phyloP scores from a whole-genome alignment of 352 stramenopile genomes.

The Phytopythium vexans region DNA sequence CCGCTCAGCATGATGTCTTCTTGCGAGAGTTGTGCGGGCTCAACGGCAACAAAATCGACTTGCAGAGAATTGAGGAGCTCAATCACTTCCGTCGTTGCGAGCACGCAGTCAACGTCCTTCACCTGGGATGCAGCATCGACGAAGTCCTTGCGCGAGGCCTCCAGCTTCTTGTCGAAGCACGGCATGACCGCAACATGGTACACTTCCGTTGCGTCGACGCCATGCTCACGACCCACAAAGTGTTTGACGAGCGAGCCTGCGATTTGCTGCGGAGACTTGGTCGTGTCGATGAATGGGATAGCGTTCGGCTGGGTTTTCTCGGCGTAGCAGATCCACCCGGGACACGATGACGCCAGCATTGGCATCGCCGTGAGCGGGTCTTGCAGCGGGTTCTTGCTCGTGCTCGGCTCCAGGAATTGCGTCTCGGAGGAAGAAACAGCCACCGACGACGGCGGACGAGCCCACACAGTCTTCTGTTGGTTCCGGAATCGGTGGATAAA shows the following conservation, averaged over 20 bases:
- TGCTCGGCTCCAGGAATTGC: conserved; percentile 64
- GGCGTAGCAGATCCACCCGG: conserved; percentile 96
- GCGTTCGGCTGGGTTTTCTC: conserved; percentile 96
- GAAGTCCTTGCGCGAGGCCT: conserved; percentile 93
- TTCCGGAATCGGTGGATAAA: conserved; percentile 84
- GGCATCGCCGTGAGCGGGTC: conserved; percentile 76
- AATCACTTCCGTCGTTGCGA: conserved; percentile 84
- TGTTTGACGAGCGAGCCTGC: conserved; percentile 81
- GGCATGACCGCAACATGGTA: conserved; percentile 97
- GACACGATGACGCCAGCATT: conserved; percentile 95
- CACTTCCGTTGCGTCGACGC: conserved; percentile 53
- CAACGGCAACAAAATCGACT: conserved; percentile 64
- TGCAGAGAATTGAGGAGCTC: conserved; percentile 57
- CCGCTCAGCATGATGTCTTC: conserved; percentile 76
- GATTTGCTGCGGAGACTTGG: conserved; percentile 96
- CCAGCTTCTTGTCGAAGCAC: conserved; percentile 99
- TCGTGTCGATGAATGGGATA: conserved; percentile 94
- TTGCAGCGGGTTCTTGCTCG: conserved; percentile 47
- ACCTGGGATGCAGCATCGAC: conserved; percentile 52
- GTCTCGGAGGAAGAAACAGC: conserved; percentile 62
- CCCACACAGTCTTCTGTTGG: conserved; percentile 69
- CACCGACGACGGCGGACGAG: conserved; percentile 63
- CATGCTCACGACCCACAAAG: conserved; percentile 63
- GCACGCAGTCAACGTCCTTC: conserved; percentile 94
- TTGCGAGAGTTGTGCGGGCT: conserved; percentile 52